Conservation (phyloP, 176 grass and related monocot species). For the Oropetium thomaeum region DNA sequence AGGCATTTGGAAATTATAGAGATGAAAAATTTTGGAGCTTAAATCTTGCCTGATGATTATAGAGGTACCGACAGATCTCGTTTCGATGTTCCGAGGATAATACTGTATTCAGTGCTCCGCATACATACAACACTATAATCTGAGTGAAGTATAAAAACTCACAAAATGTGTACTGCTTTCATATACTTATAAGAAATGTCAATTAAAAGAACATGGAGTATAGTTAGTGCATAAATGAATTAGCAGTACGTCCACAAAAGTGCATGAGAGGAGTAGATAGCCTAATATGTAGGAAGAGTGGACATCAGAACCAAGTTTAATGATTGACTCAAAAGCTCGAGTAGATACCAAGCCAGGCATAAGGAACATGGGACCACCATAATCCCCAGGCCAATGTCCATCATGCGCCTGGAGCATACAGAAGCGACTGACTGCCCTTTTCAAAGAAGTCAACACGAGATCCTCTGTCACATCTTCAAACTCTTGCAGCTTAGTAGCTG, state of each 20-base stretch:
- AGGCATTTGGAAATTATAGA: slow-evolving; percentile 3
- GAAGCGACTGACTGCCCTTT: slow-evolving; percentile 51
- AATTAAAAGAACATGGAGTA: no score
- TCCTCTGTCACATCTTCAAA: slow-evolving; percentile 73
- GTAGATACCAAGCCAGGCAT: slow-evolving; percentile 77
- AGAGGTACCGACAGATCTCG: slow-evolving; percentile 84
- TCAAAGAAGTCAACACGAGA: slow-evolving; percentile 48
- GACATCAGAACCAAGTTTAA: background rate
- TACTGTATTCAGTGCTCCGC: slow-evolving; percentile 63
- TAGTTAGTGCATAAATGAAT: no score
- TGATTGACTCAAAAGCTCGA: background rate
- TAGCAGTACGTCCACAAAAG: no score
- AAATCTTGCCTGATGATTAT: slow-evolving; percentile 79
- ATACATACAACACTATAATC: slow-evolving; percentile 72
- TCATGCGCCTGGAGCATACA: slow-evolving; percentile 81
- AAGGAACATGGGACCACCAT: slow-evolving; percentile 86
- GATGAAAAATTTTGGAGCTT: background rate
- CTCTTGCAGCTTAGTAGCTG: slow-evolving; percentile 55
- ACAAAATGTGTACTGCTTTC: no score
- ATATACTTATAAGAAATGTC: no score
- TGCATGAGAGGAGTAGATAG: no score
- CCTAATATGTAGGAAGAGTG: background rate
- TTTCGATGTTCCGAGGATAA: slow-evolving; percentile 65
- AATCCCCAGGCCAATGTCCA: slow-evolving; percentile 90
- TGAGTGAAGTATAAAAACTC: slow-evolving; percentile 37